Percentiles rank a stretch among this genome's conserved stretches.
Evolutionary conservation across 148 eudicot genomes (phyloP).

Genomic region (Chenopodium formosanum): DNA sequence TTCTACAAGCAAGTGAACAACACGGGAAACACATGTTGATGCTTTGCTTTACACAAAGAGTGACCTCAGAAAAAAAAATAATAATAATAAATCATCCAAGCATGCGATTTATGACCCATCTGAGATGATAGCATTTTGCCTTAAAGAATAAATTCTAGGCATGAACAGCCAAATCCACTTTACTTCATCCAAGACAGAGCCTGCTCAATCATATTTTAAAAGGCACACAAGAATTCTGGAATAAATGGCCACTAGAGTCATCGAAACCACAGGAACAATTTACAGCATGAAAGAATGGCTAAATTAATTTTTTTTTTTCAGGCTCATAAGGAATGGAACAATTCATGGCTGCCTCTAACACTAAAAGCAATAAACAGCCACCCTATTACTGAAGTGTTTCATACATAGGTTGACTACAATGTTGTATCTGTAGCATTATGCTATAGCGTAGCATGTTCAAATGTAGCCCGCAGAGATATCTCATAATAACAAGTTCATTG

Average conservation of each 20-base stretch:
- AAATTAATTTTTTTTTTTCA: background rate
- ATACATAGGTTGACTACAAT: background rate
- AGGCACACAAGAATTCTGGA: background rate
- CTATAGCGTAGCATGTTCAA: too few species aligned
- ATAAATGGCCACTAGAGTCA: background rate
- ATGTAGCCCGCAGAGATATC: too few species aligned
- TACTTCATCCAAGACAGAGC: background rate
- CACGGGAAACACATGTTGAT: background rate
- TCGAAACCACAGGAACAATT: background rate
- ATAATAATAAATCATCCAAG: background rate
- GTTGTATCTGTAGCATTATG: too few species aligned
- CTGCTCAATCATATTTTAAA: background rate
- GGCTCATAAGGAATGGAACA: background rate
- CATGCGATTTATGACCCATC: background rate
- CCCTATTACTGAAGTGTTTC: background rate
- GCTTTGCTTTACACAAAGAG: background rate
- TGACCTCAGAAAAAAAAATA: background rate
- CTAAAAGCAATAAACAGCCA: background rate
- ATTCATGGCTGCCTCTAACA: background rate
- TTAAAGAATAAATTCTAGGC: too few species aligned
- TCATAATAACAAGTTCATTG: too few species aligned
- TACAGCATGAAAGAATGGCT: background rate
- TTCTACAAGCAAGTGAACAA: background rate
- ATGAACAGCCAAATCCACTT: background rate
- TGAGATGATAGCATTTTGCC: background rate